These are phyloP conservation scores for Leptographium galeiforme DNA, from an alignment of 2,329 filamentous ascomycete species.

Conservation along the genomic window DNA sequence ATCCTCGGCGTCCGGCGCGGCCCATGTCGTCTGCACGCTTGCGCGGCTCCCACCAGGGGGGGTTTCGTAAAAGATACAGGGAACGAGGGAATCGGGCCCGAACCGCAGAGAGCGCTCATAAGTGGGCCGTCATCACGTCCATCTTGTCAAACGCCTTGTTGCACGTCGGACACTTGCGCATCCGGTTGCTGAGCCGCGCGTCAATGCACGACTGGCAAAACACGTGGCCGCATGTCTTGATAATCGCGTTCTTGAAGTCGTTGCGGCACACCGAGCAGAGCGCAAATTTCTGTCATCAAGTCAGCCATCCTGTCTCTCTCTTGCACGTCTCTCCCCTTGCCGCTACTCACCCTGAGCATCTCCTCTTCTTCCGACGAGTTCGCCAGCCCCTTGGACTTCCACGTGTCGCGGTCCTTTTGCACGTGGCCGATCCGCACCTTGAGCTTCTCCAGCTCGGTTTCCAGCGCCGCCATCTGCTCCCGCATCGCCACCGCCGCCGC, in stretches of 20 bases:
- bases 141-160: conserved; percentile 81
- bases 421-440: conserved; percentile 64
- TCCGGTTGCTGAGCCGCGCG: conserved; percentile 75
- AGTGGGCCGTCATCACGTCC: conserved; percentile 68
- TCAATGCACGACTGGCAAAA: conserved; percentile 89
- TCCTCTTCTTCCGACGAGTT: conserved; percentile 75
- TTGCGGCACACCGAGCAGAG: conserved; percentile 87
- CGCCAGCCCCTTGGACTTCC: conserved; percentile 63
- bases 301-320: conserved; percentile 17
- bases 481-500: conserved; percentile 35
- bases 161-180: conserved; percentile 91
- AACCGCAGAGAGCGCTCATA: conserved; percentile 10
- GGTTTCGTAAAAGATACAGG: not conserved
- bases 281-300: conserved; percentile 47
- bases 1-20: not conserved
- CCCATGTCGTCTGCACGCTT: not conserved
- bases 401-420: conserved; percentile 61
- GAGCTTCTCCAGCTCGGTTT: conserved; percentile 67
- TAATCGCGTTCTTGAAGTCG: conserved; percentile 84
- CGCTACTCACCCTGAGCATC: conserved; percentile 62
- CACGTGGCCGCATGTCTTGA: conserved; percentile 89
- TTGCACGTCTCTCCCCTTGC: not conserved
- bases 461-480: conserved; percentile 47
- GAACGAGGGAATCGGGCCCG: not conserved
- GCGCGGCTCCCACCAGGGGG: not conserved